A percentile compares a stretch with the other conserved stretches of the same genome.
phyloP scores from a whole-genome alignment of 495 filamentous ascomycete genomes.

The Rusavskia elegans region DNA sequence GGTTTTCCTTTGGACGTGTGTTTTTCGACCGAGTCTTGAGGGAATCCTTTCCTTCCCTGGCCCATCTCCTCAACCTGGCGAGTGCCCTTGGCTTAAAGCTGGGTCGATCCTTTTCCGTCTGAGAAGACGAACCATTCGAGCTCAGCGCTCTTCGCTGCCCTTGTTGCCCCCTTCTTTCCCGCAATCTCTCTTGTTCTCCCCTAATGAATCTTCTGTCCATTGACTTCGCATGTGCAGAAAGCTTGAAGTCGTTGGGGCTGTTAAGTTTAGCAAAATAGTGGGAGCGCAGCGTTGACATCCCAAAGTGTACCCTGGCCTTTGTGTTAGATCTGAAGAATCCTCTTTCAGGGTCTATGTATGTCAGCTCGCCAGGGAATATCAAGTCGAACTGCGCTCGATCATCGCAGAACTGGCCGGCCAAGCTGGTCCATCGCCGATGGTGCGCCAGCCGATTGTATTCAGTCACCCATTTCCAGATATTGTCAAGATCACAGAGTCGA shows the following conservation, averaged over 20 bases:
- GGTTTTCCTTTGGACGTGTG: neutral
- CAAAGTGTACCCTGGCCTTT: neutral
- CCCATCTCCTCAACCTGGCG: neutral
- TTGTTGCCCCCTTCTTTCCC: neutral
- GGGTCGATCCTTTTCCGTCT: neutral
- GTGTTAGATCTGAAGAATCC: neutral
- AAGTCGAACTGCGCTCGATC: neutral
- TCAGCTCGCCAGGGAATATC: neutral
- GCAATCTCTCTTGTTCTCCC: neutral
- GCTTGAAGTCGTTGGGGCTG: neutral
- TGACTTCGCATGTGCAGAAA: neutral
- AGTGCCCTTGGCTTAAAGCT: neutral
- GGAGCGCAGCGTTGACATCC: slow-evolving; percentile 30
- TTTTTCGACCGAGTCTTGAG: neutral
- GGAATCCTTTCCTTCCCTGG: neutral
- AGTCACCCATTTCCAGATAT: neutral
- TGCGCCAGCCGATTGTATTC: neutral
- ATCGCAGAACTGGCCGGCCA: neutral
- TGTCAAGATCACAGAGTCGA: neutral
- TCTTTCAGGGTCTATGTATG: neutral
- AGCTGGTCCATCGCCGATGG: neutral
- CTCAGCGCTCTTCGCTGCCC: neutral
- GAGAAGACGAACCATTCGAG: neutral
- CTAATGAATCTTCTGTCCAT: neutral
- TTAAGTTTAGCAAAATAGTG: neutral